Evolutionary conservation across 2,329 filamentous ascomycete species (phyloP).

Genomic region (Falciphora oryzae): DNA sequence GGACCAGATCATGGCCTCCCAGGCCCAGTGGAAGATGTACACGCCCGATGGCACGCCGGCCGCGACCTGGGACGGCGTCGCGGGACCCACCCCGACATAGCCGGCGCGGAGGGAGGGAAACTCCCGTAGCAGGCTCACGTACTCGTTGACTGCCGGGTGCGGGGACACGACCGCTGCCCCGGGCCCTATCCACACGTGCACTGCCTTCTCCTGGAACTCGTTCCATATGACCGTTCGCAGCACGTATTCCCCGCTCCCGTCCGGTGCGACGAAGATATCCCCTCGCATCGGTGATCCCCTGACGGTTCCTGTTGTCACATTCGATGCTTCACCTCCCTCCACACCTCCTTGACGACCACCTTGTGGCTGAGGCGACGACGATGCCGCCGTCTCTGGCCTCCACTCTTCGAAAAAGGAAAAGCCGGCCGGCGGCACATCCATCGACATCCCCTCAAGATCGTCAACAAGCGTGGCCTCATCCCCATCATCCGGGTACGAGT

Average conservation of each 20-base stretch:
- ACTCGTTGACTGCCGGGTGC: conserved; percentile 37
- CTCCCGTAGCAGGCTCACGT: conserved; percentile 39
- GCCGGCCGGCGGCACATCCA: not conserved
- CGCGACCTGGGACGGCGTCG: conserved; percentile 41
- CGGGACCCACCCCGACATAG: conserved; percentile 33
- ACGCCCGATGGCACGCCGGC: conserved; percentile 42
- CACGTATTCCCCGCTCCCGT: not conserved
- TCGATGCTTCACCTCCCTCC: not conserved
- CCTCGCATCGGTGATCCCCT: too few relatives aligned
- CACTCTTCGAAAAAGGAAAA: conserved; percentile 6
- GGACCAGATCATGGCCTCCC: conserved; percentile 43
- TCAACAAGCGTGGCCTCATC: not conserved
- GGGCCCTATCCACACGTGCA: conserved; percentile 44
- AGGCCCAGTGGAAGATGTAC: conserved; percentile 45
- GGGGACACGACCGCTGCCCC: conserved; percentile 19
- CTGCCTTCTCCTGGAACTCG: conserved; percentile 18
- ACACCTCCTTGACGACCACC: not conserved
- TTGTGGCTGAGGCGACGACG: not conserved
- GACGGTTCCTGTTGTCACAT: too few relatives aligned
- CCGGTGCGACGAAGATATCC: not conserved
- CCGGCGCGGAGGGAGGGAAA: conserved; percentile 25
- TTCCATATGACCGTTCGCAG: not conserved
- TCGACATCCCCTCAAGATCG: not conserved
- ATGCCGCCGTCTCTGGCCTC: not conserved
- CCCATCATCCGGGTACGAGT: not conserved